A percentile compares a stretch with the other conserved stretches of the same genome.
Conservation (phyloP, 371 early-diverging fungal species). For the Gilbertella persicaria region DNA sequence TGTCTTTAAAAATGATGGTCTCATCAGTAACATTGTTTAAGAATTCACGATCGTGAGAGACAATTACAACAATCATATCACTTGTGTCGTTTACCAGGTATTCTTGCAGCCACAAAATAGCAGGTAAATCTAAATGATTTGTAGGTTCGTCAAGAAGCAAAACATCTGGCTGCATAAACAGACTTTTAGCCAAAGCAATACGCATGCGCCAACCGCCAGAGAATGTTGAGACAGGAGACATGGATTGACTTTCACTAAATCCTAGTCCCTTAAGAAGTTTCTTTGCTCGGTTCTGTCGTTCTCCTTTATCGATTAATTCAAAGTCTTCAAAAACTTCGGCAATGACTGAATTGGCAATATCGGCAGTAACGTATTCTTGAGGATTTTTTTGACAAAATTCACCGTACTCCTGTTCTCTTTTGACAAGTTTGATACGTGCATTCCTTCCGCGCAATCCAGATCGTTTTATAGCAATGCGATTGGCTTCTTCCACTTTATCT, state of each 20-base stretch:
- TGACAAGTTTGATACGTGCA: slow-evolving; percentile 63
- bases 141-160: slow-evolving; percentile 91
- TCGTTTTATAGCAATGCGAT: slow-evolving; percentile 70
- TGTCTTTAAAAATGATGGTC: slow-evolving; percentile 71
- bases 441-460: slow-evolving; percentile 79
- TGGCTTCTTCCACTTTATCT: slow-evolving; percentile 51
- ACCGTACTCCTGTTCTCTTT: slow-evolving; percentile 53
- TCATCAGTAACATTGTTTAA: slow-evolving; percentile 69
- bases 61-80: slow-evolving; percentile 67
- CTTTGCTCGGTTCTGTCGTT: slow-evolving; percentile 58
- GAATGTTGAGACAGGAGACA: slow-evolving; percentile 51
- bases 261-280: slow-evolving; percentile 66
- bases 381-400: slow-evolving; percentile 41
- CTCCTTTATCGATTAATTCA: slow-evolving; percentile 49
- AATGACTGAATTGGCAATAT: slow-evolving; percentile 62
- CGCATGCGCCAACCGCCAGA: slow-evolving; percentile 94
- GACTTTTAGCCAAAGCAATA: slow-evolving; percentile 79
- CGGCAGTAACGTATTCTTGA: slow-evolving; percentile 42
- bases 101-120: slow-evolving; percentile 78
- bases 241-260: slow-evolving; percentile 49
- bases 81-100: slow-evolving; percentile 61
- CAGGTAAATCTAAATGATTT: slow-evolving; percentile 82
- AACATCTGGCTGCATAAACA: slow-evolving; percentile 77
- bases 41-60: slow-evolving; percentile 83
- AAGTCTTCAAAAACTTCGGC: slow-evolving; percentile 52